Evolutionary conservation across 805 yeast genomes (phyloP).

Genomic region (Metschnikowia orientalis): DNA sequence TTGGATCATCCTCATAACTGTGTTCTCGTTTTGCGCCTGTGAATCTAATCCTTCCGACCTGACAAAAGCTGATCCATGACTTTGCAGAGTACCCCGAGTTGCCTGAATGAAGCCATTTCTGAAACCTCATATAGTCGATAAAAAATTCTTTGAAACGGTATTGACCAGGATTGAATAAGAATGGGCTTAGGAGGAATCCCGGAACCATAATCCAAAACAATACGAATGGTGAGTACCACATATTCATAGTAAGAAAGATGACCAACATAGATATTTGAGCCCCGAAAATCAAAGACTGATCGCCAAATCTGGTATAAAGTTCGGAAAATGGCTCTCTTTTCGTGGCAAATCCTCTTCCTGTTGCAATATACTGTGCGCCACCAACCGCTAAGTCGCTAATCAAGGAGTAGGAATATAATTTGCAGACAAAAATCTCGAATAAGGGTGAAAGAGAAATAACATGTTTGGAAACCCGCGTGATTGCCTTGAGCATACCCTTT

Average conservation of each 20-base stretch:
- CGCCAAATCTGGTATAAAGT: constrained; percentile 73
- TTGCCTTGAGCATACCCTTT: constrained; percentile 74
- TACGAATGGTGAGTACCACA: constrained; percentile 88
- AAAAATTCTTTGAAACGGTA: constrained; percentile 95
- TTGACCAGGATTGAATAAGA: constrained; percentile 96
- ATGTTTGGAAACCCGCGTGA: constrained; percentile 66
- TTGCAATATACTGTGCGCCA: constrained; percentile 83
- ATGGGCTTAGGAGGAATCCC: constrained; percentile 87
- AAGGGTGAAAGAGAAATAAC: constrained; percentile 68
- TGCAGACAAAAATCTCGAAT: constrained; percentile 81
- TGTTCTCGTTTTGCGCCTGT: constrained; percentile 15
- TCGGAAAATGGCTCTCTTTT: constrained; percentile 73
- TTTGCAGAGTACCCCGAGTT: constrained; percentile 4
- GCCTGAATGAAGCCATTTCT: constrained; percentile 62
- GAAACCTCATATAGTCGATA: constrained; percentile 91
- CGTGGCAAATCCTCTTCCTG: constrained; percentile 85
- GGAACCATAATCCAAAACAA: constrained; percentile 97
- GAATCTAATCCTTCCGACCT: constrained; percentile 12
- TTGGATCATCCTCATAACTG: constrained; percentile 29
- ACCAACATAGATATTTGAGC: constrained; percentile 27
- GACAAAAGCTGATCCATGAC: constrained; percentile 15
- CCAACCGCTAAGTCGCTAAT: constrained; percentile 71
- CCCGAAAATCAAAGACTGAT: constrained; percentile 71
- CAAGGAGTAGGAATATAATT: constrained; percentile 68
- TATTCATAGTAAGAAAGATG: constrained; percentile 41